Evolutionary conservation across 306 rosid species (phyloP), one percentile per base, ranked within the genome.

Genomic region (Corylus americana): DNA sequence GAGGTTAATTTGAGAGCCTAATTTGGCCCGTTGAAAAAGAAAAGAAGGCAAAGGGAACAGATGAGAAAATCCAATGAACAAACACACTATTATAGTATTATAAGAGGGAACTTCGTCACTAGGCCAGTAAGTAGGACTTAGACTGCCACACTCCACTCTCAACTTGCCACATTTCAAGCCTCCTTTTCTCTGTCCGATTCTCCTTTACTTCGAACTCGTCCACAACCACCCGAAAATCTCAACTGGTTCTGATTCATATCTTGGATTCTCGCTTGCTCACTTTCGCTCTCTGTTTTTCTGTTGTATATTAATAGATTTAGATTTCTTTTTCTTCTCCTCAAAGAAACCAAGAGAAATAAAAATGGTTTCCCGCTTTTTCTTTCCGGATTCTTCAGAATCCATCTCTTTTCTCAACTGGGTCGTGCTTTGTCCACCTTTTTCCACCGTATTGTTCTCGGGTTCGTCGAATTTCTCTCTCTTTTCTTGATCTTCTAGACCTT

Each of bases 271-370:
- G 66, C 63, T 63, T 74, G 29, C 39, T 81, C 63, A 55, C 73
- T 81, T 53, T 49, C 48, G 70, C 22, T 37, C 22, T 75, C 74
- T 67, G 71, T 69, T 39, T 47, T 35, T n/a, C 70, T 73, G 79
- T 42, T 79, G 13, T 58, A 49, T 27, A 20, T 69, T 57, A 49
- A 3, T 59, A 71, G 31, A 71, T 76, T 77, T n/a, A 58, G 73
- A 72, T 31, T 55, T 91, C 72, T 77, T 75, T 82, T 87, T 80
- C 93, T 89, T 92, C 88, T 42, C 79, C 70, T 49, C 81, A 85
- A 88, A 87, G 92, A 78, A 92, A 90, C 91, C 76, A 87, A 59
- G 70, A 58, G 22, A 83, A 70, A 77, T 70, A 55, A 68, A 74
- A 81, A 29, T 70, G 59, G 87, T 84, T 82, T 78, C 80, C 85